phyloP scores from a whole-genome alignment of 106 monocot genomes.

The Dioscorea alata region DNA sequence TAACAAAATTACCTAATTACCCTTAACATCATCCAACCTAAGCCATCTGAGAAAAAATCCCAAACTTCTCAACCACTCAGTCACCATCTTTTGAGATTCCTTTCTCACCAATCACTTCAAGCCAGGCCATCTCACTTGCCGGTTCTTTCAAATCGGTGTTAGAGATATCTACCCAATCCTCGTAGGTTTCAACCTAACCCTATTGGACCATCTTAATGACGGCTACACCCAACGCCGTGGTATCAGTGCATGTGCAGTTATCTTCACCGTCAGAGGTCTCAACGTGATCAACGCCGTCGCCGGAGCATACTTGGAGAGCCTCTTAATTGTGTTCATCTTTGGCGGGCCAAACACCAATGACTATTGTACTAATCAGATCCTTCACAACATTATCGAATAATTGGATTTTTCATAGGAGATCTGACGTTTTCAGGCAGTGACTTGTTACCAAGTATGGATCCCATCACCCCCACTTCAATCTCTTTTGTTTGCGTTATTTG shows the following conservation, averaged over 20 bases:
- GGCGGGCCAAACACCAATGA: constrained; percentile 59
- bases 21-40: too few relatives aligned
- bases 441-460: constrained; percentile 20
- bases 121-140: constrained; percentile 28
- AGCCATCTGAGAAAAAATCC: too few relatives aligned
- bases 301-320: constrained; percentile 59
- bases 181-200: too few relatives aligned
- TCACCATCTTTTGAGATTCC: constrained; percentile 50
- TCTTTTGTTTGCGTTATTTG: neutral
- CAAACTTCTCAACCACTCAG: too few relatives aligned
- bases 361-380: constrained; percentile 51
- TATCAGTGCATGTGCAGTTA: too few relatives aligned
- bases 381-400: constrained; percentile 71
- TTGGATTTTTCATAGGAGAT: constrained; percentile 72
- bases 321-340: constrained; percentile 50
- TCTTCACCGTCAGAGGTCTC: too few relatives aligned
- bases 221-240: too few relatives aligned
- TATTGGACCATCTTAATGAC: too few relatives aligned
- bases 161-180: too few relatives aligned
- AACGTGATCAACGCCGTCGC: constrained; percentile 61
- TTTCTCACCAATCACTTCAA: constrained; percentile 54
- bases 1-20: too few relatives aligned
- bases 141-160: too few relatives aligned
- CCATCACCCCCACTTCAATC: too few relatives aligned
- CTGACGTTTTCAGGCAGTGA: constrained; percentile 60